These are phyloP conservation scores for Mycena kentingensis DNA, from an alignment of 768 basidiomycete species.

Conservation along the genomic window DNA sequence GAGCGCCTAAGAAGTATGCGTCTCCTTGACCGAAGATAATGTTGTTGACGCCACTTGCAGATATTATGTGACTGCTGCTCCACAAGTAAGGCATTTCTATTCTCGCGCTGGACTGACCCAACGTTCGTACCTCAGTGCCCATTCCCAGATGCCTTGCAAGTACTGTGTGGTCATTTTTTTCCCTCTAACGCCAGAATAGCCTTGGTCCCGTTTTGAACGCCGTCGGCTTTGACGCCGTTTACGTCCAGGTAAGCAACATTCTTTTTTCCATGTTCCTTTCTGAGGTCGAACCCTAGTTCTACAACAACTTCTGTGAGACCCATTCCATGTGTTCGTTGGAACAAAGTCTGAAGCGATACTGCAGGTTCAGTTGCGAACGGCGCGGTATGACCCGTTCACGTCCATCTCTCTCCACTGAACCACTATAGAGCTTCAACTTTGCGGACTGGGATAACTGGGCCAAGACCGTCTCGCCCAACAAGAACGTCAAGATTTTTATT, in stretches of 20 bases:
- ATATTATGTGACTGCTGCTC: conserved; percentile 53
- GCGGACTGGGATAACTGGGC: conserved; percentile 61
- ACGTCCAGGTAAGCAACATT: conserved; percentile 59
- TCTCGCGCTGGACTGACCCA: neutral
- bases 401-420: too few species aligned
- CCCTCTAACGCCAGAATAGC: too few species aligned
- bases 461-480: conserved; percentile 56
- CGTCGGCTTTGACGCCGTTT: conserved; percentile 68
- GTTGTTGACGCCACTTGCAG: conserved; percentile 30
- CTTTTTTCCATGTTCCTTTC: neutral
- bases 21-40: neutral
- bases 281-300: conserved; percentile 18
- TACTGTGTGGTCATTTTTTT: too few species aligned
- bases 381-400: too few species aligned
- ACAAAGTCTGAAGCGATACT: too few species aligned
- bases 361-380: too few species aligned
- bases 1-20: conserved; percentile 49
- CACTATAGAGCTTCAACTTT: conserved; percentile 51
- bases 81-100: neutral
- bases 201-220: conserved; percentile 60
- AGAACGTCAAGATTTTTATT: conserved; percentile 59
- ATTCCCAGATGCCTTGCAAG: conserved; percentile 69
- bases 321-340: neutral
- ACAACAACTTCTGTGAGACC: conserved; percentile 60
- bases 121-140: conserved; percentile 59